Conservation (phyloP, 371 early-diverging fungal genomes). For the Saksenaea oblongispora region DNA sequence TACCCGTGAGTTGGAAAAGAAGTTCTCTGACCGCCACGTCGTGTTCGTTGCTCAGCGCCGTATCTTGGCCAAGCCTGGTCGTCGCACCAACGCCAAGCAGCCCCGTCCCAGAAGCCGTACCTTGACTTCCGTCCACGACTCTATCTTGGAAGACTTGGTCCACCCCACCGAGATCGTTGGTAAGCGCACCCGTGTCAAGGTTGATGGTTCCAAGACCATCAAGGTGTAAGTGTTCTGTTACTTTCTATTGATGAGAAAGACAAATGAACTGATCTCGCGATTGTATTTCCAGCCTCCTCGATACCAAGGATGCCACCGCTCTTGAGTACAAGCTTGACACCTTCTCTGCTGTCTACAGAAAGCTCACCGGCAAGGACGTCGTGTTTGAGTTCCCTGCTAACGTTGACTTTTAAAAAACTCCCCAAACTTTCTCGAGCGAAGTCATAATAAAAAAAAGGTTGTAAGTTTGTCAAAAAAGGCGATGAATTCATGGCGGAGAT, state of each 20-base stretch:
- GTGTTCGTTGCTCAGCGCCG: constrained; percentile 91
- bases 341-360: constrained; percentile 93
- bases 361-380: constrained; percentile 96
- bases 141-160: constrained; percentile 94
- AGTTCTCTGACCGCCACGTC: constrained; percentile 97
- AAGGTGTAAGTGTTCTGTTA: constrained; percentile 70
- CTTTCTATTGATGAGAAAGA: neutral
- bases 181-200: constrained; percentile 93
- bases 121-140: constrained; percentile 93
- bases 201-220: constrained; percentile 90
- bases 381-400: constrained; percentile 91
- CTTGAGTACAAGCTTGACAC: constrained; percentile 98
- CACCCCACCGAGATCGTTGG: constrained; percentile 97
- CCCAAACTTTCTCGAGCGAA: neutral
- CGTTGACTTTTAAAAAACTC: constrained; percentile 23
- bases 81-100: constrained; percentile 84
- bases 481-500: neutral
- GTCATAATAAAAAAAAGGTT: constrained; percentile 1
- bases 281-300: constrained; percentile 73
- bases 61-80: constrained; percentile 90
- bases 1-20: constrained; percentile 98
- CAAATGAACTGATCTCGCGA: neutral
- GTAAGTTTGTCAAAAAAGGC: neutral
- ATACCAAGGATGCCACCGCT: constrained; percentile 94
- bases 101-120: constrained; percentile 94